Base-by-base conservation (phyloP, 1,284 basidiomycete species). In the Ceratorhiza oryzae-sativae region DNA sequence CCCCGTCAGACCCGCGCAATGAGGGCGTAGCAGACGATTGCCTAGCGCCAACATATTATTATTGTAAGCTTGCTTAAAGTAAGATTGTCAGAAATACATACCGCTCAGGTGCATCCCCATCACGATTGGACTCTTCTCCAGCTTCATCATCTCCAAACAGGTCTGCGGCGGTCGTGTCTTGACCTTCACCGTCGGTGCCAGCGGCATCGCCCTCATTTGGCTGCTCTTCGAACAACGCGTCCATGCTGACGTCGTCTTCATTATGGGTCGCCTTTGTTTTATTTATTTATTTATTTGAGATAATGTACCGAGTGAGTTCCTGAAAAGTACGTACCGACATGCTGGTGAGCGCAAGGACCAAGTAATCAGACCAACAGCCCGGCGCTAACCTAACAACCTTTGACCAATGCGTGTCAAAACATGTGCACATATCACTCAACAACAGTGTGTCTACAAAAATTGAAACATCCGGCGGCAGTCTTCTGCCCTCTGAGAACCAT, bases 1-100 rank as follows among this genome's bases (percentile, higher is more conserved):
- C 90, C 5, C 86, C 87, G 59, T 85, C 88, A 71, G 80, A 84
- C 20, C 82, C 86, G 48, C 87, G 51, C 30, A 62, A 15, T 10
- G 72, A 72, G 4, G 71, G 74, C 25, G 70, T 72, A 8, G 74
- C 53, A 32, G 75, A 75, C 3, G 74, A 76, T 39, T 56, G 63
- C 10, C 74, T 75, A 41, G 10, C 20, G 6, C 56, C 3, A 39
- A 42, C 10, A 2, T 3, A 45, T 18, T 18, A 65, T 36, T n/a
- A 62, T 30, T 34, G 30, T 10, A n/a, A 36, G 20, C 46, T 10
- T 15, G 46, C 27, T 20, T n/a, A 49, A 1, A 3, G 27, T 46
- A 13, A 39, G 20, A 23, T n/a, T n/a, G n/a, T n/a, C 25, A 30
- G 1, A 20, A 6, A 8, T 8, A 46, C 61, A 51, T n/a, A 65